These are phyloP conservation scores for Calcarisporium arbuscula DNA, from an alignment of 2,329 filamentous ascomycete species.

Conservation along the genomic window DNA sequence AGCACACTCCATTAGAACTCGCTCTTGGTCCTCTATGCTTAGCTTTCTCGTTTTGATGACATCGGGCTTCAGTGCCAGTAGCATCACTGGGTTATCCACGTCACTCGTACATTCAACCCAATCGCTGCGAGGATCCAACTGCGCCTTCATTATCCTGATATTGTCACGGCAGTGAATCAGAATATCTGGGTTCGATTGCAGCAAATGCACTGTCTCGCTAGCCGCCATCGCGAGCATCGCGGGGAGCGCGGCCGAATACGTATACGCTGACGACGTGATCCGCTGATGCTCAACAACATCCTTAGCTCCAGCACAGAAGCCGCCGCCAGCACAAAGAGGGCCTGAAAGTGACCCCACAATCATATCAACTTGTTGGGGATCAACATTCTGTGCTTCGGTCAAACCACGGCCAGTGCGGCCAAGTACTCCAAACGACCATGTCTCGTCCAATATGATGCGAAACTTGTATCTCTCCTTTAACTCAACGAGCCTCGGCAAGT, in stretches of 20 bases:
- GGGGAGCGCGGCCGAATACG: constrained; percentile 89
- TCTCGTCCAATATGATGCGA: constrained; percentile 93
- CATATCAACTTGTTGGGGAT: constrained; percentile 91
- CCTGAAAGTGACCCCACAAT: constrained; percentile 90
- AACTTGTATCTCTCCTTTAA: constrained; percentile 97
- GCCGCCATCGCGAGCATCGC: constrained; percentile 94
- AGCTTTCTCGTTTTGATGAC: constrained; percentile 66
- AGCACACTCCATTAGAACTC: constrained; percentile 81
- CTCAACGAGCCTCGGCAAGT: constrained; percentile 86
- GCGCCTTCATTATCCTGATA: constrained; percentile 75
- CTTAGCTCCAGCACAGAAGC: constrained; percentile 86
- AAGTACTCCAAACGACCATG: constrained; percentile 92
- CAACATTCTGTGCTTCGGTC: constrained; percentile 95
- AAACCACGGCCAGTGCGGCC: constrained; percentile 86
- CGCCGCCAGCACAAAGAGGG: constrained; percentile 84
- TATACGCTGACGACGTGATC: constrained; percentile 86
- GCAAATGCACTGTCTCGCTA: constrained; percentile 78
- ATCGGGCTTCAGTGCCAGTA: constrained; percentile 78
- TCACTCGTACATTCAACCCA: constrained; percentile 82
- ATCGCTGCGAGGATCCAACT: constrained; percentile 88
- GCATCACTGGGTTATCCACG: constrained; percentile 78
- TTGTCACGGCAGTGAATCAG: constrained; percentile 76
- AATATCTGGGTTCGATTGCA: constrained; percentile 83
- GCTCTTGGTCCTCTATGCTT: constrained; percentile 70
- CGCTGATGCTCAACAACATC: constrained; percentile 96